These are phyloP conservation scores for Epichloe gansuensis DNA, from an alignment of 2,329 filamentous ascomycete genomes.

Conservation along the genomic window DNA sequence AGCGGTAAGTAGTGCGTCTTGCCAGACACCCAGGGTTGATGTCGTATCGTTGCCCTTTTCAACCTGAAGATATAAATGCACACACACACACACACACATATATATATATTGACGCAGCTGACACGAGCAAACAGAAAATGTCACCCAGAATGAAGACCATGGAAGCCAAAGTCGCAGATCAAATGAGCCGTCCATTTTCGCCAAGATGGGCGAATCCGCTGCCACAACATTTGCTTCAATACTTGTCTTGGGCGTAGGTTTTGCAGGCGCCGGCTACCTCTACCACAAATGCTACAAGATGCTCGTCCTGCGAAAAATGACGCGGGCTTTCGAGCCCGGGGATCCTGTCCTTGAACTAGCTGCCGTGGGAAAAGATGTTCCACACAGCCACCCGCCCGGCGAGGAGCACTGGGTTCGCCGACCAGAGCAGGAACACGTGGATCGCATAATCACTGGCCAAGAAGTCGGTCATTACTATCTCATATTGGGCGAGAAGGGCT, in stretches of 20 bases:
- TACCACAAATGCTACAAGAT: conserved; percentile 84
- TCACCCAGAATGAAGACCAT: not conserved
- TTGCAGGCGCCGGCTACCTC: conserved; percentile 55
- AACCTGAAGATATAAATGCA: no score
- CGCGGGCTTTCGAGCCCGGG: conserved; percentile 79
- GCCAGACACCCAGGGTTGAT: not conserved
- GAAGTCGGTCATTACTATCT: conserved; percentile 78
- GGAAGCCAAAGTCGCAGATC: not conserved
- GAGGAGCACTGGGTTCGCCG: conserved; percentile 59
- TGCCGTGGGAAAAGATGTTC: conserved; percentile 47
- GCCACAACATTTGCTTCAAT: conserved; percentile 68
- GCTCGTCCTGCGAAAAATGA: conserved; percentile 84
- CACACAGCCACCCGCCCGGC: conserved; percentile 28
- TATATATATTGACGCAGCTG: not conserved
- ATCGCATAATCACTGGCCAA: conserved; percentile 67
- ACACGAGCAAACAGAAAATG: not conserved
- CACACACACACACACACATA: no score
- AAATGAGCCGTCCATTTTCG: conserved; percentile 26
- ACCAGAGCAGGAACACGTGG: conserved; percentile 69
- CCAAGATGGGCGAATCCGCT: conserved; percentile 62
- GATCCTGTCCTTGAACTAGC: conserved; percentile 81
- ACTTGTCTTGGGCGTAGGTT: conserved; percentile 53
- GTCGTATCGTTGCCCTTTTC: not conserved
- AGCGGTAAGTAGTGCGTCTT: not conserved
- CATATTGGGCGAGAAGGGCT: conserved; percentile 88